A percentile compares a stretch with the other conserved stretches of the same genome.
phyloP scores from a whole-genome alignment of 2,329 filamentous ascomycete genomes.

The Alternaria triticimaculans region DNA sequence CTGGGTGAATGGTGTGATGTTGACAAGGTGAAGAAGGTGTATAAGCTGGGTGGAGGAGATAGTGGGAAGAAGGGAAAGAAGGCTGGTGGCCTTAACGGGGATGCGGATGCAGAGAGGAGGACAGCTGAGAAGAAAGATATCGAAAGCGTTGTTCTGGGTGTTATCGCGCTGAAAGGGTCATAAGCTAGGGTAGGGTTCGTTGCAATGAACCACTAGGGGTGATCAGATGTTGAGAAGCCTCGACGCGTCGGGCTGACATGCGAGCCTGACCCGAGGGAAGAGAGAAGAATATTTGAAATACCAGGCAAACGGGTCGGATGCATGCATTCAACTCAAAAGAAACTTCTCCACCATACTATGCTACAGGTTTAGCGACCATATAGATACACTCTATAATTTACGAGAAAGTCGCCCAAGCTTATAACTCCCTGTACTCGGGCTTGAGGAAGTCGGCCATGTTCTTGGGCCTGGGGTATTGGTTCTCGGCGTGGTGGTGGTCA shows the following conservation, averaged over 20 bases:
- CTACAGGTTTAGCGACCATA: conserved; percentile 40
- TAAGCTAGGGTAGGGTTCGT: conserved; percentile 23
- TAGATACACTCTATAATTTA: conserved; percentile 38
- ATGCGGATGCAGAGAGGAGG: conserved; percentile 40
- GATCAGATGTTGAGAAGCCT: neutral
- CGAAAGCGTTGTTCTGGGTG: conserved; percentile 73
- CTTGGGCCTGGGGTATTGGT: conserved; percentile 75
- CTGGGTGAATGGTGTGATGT: conserved; percentile 63
- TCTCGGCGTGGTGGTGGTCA: conserved; percentile 48
- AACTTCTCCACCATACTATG: conserved; percentile 39
- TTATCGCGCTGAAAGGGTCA: conserved; percentile 77
- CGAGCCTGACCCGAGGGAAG: neutral
- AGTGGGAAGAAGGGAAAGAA: conserved; percentile 47
- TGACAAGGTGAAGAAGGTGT: conserved; percentile 78
- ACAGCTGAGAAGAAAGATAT: conserved; percentile 60
- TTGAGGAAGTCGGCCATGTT: conserved; percentile 96
- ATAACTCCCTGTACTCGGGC: conserved; percentile 84
- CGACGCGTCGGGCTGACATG: neutral
- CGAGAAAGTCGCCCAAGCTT: conserved; percentile 17
- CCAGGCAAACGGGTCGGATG: neutral
- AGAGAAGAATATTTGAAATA: neutral
- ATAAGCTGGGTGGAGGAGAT: conserved; percentile 74
- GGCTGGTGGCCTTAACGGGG: conserved; percentile 41
- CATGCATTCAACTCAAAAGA: conserved; percentile 16
- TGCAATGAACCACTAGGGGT: neutral